A percentile compares a stretch with the other conserved stretches of the same genome.
Conservation (phyloP, 768 basidiomycete species). For the Termitomyces bulborhizus region DNA sequence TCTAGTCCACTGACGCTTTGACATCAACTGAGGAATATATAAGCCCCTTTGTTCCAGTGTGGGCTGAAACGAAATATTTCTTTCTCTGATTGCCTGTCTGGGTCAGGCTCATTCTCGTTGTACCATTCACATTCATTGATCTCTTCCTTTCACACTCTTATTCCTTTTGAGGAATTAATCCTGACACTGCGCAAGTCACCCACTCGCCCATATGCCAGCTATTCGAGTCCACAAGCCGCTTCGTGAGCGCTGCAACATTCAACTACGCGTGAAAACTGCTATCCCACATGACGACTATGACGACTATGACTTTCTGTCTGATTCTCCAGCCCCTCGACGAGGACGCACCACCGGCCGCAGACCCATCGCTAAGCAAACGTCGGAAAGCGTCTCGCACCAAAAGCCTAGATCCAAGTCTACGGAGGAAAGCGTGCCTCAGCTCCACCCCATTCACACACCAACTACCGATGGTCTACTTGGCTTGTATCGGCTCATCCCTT, state of each 20-base stretch:
- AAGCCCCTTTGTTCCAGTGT: background rate
- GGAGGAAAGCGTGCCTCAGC: conserved; percentile 1
- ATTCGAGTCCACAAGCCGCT: conserved; percentile 14
- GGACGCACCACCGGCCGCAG: conserved; percentile 5
- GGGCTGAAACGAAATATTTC: background rate
- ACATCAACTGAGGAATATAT: background rate
- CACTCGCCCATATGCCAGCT: conserved; percentile 12
- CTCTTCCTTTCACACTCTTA: background rate
- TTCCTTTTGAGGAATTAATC: too few relatives aligned
- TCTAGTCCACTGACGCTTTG: background rate
- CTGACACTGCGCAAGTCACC: background rate
- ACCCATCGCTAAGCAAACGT: conserved; percentile 1
- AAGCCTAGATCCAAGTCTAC: background rate
- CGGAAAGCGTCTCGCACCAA: background rate
- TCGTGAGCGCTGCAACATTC: conserved; percentile 20
- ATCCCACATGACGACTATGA: conserved; percentile 8
- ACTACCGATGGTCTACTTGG: conserved; percentile 3
- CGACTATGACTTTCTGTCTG: background rate
- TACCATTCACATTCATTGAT: background rate
- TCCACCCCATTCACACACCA: conserved; percentile 11
- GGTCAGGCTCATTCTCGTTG: background rate
- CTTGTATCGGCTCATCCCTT: conserved; percentile 18
- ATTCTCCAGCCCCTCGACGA: background rate
- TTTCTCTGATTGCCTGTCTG: background rate
- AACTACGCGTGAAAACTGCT: conserved; percentile 15